Evolutionary conservation across 352 stramenopile species (phyloP).

Genomic region (Lagenidium giganteum): DNA sequence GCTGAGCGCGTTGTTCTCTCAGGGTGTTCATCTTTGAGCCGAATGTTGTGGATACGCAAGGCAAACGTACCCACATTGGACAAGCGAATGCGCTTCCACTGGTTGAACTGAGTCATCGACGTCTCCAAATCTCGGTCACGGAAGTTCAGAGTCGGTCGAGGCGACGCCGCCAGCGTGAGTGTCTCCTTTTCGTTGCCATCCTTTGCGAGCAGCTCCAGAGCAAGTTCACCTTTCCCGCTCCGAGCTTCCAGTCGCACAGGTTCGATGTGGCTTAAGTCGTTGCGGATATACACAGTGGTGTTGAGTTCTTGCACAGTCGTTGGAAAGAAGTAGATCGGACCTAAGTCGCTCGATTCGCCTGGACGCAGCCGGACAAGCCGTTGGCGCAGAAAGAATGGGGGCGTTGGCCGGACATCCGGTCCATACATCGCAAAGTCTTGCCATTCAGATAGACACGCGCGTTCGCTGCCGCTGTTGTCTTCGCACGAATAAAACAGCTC

Average conservation of each 20-base stretch:
- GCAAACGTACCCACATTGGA: too few relatives aligned
- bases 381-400: conserved; percentile 32
- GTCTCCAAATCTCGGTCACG: too few relatives aligned
- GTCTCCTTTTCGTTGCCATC: background rate
- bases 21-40: too few relatives aligned
- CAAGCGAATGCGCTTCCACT: too few relatives aligned
- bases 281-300: conserved; percentile 43
- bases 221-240: conserved; percentile 36
- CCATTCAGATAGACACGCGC: conserved; percentile 36
- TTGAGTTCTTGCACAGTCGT: conserved; percentile 24
- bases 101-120: too few relatives aligned
- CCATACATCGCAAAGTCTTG: conserved; percentile 13
- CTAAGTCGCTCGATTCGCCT: too few relatives aligned
- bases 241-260: conserved; percentile 25
- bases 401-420: too few relatives aligned
- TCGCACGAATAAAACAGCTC: conserved; percentile 47
- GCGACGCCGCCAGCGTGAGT: too few relatives aligned
- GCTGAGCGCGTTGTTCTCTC: too few relatives aligned
- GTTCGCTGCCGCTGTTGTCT: conserved; percentile 15
- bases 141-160: too few relatives aligned
- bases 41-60: too few relatives aligned
- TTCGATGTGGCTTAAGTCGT: conserved; percentile 61
- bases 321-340: conserved; percentile 63
- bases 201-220: conserved; percentile 3
- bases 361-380: conserved; percentile 18